Percentiles rank a stretch among this genome's conserved stretches.
Conservation (phyloP, 495 filamentous ascomycete species). For the Sphaerosporella brunnea region DNA sequence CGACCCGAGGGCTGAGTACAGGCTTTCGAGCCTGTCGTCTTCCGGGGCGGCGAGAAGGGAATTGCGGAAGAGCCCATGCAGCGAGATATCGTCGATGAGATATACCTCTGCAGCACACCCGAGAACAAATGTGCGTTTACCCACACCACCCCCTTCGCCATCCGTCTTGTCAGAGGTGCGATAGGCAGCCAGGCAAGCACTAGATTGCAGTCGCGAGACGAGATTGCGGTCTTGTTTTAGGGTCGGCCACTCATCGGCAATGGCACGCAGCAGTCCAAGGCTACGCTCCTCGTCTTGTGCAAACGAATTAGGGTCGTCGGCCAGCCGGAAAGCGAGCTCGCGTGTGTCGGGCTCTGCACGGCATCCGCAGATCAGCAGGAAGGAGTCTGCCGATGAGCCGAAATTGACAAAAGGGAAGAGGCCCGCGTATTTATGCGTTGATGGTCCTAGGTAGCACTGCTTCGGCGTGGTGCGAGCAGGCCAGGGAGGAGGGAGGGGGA, state of each 20-base stretch:
- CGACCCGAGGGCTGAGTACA: conserved; percentile 39
- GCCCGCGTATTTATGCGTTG: conserved; percentile 54
- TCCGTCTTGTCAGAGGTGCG: conserved; percentile 13
- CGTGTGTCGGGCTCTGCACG: conserved; percentile 72
- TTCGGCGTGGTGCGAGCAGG: no score
- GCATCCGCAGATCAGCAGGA: conserved; percentile 70
- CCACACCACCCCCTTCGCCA: conserved; percentile 57
- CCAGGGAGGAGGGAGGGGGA: conserved; percentile 60
- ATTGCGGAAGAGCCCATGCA: conserved; percentile 66
- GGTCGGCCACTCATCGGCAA: conserved; percentile 48
- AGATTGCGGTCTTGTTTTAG: conserved; percentile 66
- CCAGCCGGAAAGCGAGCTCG: conserved; percentile 65
- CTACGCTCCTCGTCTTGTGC: conserved; percentile 71
- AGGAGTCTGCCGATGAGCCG: conserved; percentile 67
- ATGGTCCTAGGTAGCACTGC: conserved; percentile 60
- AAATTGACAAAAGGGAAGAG: conserved; percentile 97
- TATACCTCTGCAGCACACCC: conserved; percentile 51
- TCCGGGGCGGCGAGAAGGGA: conserved; percentile 67
- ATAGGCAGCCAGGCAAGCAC: conserved; percentile 62
- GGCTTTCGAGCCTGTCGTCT: conserved; percentile 67
- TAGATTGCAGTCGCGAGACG: conserved; percentile 53
- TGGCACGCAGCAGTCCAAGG: conserved; percentile 53
- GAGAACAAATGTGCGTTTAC: conserved; percentile 61
- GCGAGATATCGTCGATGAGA: conserved; percentile 71
- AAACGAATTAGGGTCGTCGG: conserved; percentile 58